Base-by-base conservation (phyloP, 371 early-diverging fungal species). In the Rhizopus arrhizus region DNA sequence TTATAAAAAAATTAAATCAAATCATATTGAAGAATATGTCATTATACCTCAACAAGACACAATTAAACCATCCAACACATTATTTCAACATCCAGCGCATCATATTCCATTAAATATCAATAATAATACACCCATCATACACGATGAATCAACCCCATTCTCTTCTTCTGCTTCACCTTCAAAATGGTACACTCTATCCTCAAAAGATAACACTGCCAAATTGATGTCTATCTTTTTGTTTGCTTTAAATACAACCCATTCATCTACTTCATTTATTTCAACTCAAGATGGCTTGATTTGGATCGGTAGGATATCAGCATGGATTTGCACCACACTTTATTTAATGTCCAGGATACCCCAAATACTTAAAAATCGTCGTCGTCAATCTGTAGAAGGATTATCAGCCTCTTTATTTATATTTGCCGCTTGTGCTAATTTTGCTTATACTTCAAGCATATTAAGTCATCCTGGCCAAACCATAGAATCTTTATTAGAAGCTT, bases 331-430 rank as follows among this genome's bases (percentile, higher is more conserved):
- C 2, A 34, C 67, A 15, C 75, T 89, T 33, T 91, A 91, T 61
- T 62, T 91, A n/a, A 68, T 81, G 12, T 83, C 84, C 13, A 78
- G 91, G 12, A 69, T 89, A 38, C 90, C 91, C 6, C 91, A 91
- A 59, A 69, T 91, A 33, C 65, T 76, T 56, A 85, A 86, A 56
- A 86, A 86, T 52, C 66, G 64, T 43, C 59, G 65, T 8, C 70
- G 90, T n/a, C 72, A 77, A 53, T 88, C 90, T 2, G 81, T 83
- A 6, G 77, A 85, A 53, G 89, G 89, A 1, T 65, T 91, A 8
- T 81, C 87, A 3, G 78, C 86, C 22, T 64, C 82, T 28, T 80
- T 91, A 80, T 89, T 91, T 70, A 67, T 79, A 40, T 87, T 80
- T 71, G 90, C 91, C 0, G 83, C 80, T 3, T 67, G 78, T 61